Evolutionary conservation across 306 rosid genomes (phyloP).

Genomic region (Lathyrus aphaca): DNA sequence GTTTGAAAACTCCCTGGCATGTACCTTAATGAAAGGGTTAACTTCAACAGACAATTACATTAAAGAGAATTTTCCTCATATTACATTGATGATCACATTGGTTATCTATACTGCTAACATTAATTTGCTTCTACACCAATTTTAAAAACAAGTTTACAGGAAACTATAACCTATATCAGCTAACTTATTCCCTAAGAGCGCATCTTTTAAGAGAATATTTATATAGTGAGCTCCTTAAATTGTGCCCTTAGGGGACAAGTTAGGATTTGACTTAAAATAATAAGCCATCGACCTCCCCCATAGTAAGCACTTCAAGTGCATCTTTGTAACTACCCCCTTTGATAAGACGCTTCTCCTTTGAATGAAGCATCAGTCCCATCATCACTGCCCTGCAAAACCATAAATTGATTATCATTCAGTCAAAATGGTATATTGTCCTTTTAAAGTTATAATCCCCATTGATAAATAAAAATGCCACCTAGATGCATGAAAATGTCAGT

Average conservation of each 20-base stretch:
- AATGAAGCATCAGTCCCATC: conserved; percentile 97
- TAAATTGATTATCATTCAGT: conserved; percentile 33
- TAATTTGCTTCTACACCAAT: not conserved
- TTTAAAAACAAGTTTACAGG: not conserved
- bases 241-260: too few species aligned
- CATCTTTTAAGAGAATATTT: too few species aligned
- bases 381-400: conserved; percentile 75
- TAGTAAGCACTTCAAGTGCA: conserved; percentile 81
- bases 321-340: conserved; percentile 63
- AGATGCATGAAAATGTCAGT: conserved; percentile 26
- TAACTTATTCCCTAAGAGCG: too few species aligned
- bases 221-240: too few species aligned
- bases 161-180: not conserved
- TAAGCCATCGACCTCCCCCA: conserved; percentile 77
- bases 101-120: too few species aligned
- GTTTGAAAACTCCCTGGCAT: not conserved
- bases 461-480: conserved; percentile 4
- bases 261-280: not conserved
- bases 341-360: conserved; percentile 73
- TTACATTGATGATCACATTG: not conserved
- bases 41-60: conserved; percentile 12
- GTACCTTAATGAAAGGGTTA: not conserved
- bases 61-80: conserved; percentile 1
- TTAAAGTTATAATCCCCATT: not conserved
- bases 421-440: conserved; percentile 31